Evolutionary conservation across 176 grass and related monocot species (phyloP).

Genomic region (Lolium perenne): DNA sequence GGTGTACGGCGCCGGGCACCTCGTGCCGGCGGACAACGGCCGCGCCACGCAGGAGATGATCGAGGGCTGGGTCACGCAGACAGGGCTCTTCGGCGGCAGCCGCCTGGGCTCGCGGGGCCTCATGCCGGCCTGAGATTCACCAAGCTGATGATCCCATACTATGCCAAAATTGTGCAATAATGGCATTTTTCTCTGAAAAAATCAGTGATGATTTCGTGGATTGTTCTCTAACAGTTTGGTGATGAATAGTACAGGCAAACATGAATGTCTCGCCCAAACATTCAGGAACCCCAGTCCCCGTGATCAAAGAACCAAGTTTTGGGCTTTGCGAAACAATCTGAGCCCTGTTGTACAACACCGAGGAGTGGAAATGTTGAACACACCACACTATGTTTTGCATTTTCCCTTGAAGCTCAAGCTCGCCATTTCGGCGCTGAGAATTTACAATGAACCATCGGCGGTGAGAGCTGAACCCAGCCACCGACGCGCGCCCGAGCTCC

Average conservation of each 20-base stretch:
- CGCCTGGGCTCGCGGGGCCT: background rate
- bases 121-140: background rate
- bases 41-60: slow-evolving; percentile 18
- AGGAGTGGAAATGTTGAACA: too few species aligned
- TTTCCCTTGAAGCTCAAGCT: too few species aligned
- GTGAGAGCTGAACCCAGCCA: too few species aligned
- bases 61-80: slow-evolving; percentile 15
- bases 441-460: too few species aligned
- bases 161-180: background rate
- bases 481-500: too few species aligned
- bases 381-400: too few species aligned
- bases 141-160: background rate
- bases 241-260: background rate
- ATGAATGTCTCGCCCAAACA: too few species aligned
- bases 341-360: background rate
- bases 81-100: background rate
- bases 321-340: background rate
- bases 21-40: slow-evolving; percentile 9
- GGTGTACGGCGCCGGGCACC: slow-evolving; percentile 31
- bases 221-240: background rate
- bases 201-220: background rate
- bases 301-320: background rate
- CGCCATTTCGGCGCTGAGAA: too few species aligned
- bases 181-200: background rate
- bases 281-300: too few species aligned